These are phyloP conservation scores for Albophoma yamanashiensis DNA, from an alignment of 2,329 filamentous ascomycete species.

Conservation along the genomic window DNA sequence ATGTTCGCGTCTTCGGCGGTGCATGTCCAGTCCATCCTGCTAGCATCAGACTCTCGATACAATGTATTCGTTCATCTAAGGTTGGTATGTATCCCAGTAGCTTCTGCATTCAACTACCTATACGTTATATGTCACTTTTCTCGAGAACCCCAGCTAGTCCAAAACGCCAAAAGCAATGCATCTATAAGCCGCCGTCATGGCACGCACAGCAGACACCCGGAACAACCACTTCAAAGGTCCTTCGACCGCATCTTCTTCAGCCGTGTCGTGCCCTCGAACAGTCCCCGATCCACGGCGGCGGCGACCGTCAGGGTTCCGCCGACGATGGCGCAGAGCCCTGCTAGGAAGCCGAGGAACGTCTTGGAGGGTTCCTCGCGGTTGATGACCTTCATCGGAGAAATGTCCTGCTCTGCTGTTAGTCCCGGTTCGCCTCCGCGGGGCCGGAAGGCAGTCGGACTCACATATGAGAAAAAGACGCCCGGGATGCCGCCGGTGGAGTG, in stretches of 20 bases:
- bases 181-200: background rate
- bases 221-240: conserved; percentile 33
- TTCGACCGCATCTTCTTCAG: conserved; percentile 77
- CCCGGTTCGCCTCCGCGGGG: no score
- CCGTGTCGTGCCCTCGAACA: conserved; percentile 79
- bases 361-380: conserved; percentile 88
- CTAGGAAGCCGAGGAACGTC: conserved; percentile 84
- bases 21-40: no score
- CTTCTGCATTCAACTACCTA: background rate
- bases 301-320: conserved; percentile 94
- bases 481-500: conserved; percentile 89
- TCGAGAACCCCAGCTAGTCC: conserved; percentile 1
- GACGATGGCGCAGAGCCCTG: conserved; percentile 87
- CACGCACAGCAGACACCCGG: background rate
- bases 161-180: conserved; percentile 9
- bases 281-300: conserved; percentile 78
- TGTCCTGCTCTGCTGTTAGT: conserved; percentile 50
- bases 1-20: no score
- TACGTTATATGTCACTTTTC: background rate
- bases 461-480: conserved; percentile 96
- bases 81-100: background rate
- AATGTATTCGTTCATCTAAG: background rate
- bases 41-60: background rate
- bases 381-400: conserved; percentile 98
- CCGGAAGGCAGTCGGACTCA: conserved; percentile 31